A percentile compares a stretch with the other conserved stretches of the same genome.
Conservation (phyloP, 2,329 filamentous ascomycete species). For the Fusarium oxysporum region DNA sequence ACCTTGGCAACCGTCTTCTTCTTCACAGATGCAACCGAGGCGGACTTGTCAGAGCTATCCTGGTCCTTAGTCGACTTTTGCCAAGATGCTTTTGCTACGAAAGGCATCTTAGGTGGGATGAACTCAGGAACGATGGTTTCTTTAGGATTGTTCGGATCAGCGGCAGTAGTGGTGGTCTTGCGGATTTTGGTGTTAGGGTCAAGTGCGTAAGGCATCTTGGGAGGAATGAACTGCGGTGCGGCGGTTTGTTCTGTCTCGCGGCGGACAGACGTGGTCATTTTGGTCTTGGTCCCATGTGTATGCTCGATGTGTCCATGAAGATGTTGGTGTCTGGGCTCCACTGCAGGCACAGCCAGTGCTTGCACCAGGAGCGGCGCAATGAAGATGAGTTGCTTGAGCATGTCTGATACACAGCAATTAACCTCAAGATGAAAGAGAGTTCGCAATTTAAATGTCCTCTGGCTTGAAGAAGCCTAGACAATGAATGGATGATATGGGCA, state of each 20-base stretch:
- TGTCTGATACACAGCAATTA: slow-evolving; percentile 14
- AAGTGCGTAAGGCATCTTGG: slow-evolving; percentile 28
- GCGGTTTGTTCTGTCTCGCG: slow-evolving; percentile 13
- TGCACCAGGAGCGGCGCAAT: slow-evolving; percentile 45
- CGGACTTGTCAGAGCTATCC: neutral
- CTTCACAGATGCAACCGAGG: slow-evolving; percentile 12
- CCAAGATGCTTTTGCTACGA: slow-evolving; percentile 18
- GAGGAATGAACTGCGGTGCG: slow-evolving; percentile 25
- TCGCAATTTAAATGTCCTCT: neutral
- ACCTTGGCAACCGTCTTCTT: slow-evolving; percentile 22
- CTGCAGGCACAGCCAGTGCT: slow-evolving; percentile 38
- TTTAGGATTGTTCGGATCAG: neutral
- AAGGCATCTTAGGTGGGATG: slow-evolving; percentile 34
- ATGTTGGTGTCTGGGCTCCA: slow-evolving; percentile 31
- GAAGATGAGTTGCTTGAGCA: slow-evolving; percentile 42
- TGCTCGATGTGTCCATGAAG: slow-evolving; percentile 33
- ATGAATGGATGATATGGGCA: slow-evolving; percentile 7
- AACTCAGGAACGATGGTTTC: slow-evolving; percentile 22
- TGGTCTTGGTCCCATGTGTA: slow-evolving; percentile 20
- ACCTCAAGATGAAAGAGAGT: neutral
- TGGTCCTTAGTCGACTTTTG: slow-evolving; percentile 4
- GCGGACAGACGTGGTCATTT: slow-evolving; percentile 15
- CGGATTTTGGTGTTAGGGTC: slow-evolving; percentile 22
- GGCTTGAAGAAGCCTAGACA: slow-evolving; percentile 4
- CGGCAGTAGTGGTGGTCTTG: slow-evolving; percentile 8